A percentile compares a stretch with the other conserved stretches of the same genome.
Evolutionary conservation across 2,329 filamentous ascomycete genomes (phyloP).

Genomic region (Penicillium sp.): DNA sequence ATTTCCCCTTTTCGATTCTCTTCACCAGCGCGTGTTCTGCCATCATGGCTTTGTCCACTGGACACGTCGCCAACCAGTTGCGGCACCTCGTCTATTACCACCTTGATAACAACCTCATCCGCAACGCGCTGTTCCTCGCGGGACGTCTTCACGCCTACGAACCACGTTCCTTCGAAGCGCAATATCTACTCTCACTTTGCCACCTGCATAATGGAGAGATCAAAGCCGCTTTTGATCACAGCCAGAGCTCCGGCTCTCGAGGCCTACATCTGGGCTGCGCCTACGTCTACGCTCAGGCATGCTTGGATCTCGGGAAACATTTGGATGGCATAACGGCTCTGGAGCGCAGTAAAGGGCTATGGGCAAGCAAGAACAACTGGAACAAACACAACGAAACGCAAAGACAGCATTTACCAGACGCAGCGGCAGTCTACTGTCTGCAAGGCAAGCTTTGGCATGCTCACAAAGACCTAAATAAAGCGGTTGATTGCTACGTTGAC

Average conservation of each 20-base stretch:
- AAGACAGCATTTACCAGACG: slow-evolving; percentile 72
- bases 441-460: slow-evolving; percentile 82
- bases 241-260: slow-evolving; percentile 65
- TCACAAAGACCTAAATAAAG: slow-evolving; percentile 74
- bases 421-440: slow-evolving; percentile 74
- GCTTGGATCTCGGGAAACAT: slow-evolving; percentile 70
- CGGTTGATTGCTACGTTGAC: slow-evolving; percentile 81
- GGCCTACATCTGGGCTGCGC: slow-evolving; percentile 78
- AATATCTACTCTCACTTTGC: slow-evolving; percentile 78
- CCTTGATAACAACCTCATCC: slow-evolving; percentile 82
- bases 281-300: slow-evolving; percentile 88
- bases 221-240: slow-evolving; percentile 79
- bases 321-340: slow-evolving; percentile 77
- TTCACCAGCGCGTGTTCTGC: slow-evolving; percentile 1
- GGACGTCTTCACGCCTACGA: slow-evolving; percentile 82
- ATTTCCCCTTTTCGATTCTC: background rate
- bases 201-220: slow-evolving; percentile 77
- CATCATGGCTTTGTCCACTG: slow-evolving; percentile 53
- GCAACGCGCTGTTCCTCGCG: slow-evolving; percentile 91
- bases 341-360: slow-evolving; percentile 73
- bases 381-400: slow-evolving; percentile 72
- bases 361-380: slow-evolving; percentile 70
- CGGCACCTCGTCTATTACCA: slow-evolving; percentile 65
- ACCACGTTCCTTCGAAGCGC: slow-evolving; percentile 70
- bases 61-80: slow-evolving; percentile 57